Percentiles rank a stretch among this genome's conserved stretches.
phyloP scores from a whole-genome alignment of 345 rosid species.

The Eucalyptus tenuipes region DNA sequence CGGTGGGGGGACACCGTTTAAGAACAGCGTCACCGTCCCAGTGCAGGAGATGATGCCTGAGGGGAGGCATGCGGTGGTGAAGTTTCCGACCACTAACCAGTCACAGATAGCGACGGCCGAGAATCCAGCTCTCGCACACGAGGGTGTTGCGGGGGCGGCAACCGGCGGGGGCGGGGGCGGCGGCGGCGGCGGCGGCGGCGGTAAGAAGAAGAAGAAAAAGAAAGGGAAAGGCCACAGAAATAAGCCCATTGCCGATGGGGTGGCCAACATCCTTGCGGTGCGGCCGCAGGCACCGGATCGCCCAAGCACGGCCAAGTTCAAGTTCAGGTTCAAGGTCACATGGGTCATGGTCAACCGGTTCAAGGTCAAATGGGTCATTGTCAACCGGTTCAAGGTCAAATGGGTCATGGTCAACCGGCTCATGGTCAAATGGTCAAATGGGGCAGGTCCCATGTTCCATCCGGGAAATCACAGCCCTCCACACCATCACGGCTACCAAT shows the following conservation, averaged over 20 bases:
- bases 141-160: not conserved
- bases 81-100: not conserved
- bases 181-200: slow-evolving; percentile 16
- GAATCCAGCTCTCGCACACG: not conserved
- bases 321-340: not conserved
- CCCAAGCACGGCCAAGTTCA: not conserved
- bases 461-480: slow-evolving; percentile 26
- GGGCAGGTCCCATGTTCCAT: not conserved
- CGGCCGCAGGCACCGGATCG: slow-evolving; percentile 11
- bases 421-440: slow-evolving; percentile 4
- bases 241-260: not conserved
- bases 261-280: slow-evolving; percentile 4
- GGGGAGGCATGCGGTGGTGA: slow-evolving; percentile 1
- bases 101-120: slow-evolving; percentile 17
- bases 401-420: too few relatives aligned
- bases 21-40: not conserved
- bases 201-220: slow-evolving; percentile 64
- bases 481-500: slow-evolving; percentile 14
- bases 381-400: not conserved
- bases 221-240: slow-evolving; percentile 34
- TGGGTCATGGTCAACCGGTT: not conserved
- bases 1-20: not conserved
- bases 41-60: slow-evolving; percentile 17
- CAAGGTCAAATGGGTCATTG: not conserved
- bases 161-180: not conserved